Evolutionary conservation across 306 rosid genomes (phyloP).

Genomic region (Acacia confusa): DNA sequence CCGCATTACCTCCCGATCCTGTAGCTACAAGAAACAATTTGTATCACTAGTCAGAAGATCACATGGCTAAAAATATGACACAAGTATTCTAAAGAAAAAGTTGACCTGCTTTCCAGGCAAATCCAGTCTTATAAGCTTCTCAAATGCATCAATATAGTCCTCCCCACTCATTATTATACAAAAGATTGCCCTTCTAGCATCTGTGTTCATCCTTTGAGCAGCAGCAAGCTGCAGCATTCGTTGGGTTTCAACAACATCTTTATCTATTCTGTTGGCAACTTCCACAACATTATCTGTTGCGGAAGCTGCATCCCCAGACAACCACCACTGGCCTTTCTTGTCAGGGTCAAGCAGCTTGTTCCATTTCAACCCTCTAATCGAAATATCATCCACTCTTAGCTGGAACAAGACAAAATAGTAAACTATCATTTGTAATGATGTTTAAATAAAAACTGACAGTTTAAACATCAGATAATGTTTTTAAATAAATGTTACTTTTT

Average conservation of each 20-base stretch:
- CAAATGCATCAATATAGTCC: constrained; percentile 89
- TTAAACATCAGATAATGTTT: constrained; percentile 3
- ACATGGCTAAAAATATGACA: constrained; percentile 1
- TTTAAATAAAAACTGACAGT: constrained; percentile 13
- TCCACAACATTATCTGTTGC: constrained; percentile 55
- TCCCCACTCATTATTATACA: constrained; percentile 94
- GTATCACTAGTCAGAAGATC: background rate
- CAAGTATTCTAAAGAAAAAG: constrained; percentile 4
- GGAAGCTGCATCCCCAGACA: constrained; percentile 57
- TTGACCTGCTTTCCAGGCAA: constrained; percentile 84
- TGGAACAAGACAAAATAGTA: constrained; percentile 40
- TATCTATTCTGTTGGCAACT: constrained; percentile 81
- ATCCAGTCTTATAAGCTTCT: constrained; percentile 89
- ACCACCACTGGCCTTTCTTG: constrained; percentile 97
- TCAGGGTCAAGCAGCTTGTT: constrained; percentile 76
- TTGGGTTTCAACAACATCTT: constrained; percentile 77
- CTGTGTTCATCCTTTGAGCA: constrained; percentile 92
- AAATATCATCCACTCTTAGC: constrained; percentile 63
- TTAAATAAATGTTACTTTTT: background rate
- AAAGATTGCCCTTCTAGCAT: constrained; percentile 84
- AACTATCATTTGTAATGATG: background rate
- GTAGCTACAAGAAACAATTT: constrained; percentile 19
- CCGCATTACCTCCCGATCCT: constrained; percentile 90
- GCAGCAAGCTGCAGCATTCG: constrained; percentile 88
- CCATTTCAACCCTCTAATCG: constrained; percentile 85